Conservation (phyloP, 2,329 filamentous ascomycete species). For the Venturia aucupariae region DNA sequence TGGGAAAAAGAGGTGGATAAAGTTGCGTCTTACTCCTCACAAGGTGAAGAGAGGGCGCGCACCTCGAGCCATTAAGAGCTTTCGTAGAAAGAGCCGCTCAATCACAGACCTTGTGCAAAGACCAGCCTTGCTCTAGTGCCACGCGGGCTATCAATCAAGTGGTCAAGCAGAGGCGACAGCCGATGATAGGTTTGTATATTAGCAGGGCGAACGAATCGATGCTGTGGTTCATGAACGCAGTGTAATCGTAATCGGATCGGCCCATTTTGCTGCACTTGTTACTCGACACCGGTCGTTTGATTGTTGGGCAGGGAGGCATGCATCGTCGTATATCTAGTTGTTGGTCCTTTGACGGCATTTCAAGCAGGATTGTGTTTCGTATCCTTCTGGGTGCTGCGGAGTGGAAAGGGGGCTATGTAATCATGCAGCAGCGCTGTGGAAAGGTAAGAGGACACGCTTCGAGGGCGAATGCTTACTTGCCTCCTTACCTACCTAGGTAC, state of each 20-base stretch:
- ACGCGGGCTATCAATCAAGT: not conserved
- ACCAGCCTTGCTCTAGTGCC: slow-evolving; percentile 1
- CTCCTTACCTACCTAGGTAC: not conserved
- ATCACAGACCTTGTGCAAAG: not conserved
- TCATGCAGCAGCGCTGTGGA: not conserved
- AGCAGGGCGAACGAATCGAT: not conserved
- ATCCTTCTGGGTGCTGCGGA: not conserved
- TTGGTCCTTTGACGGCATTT: not conserved
- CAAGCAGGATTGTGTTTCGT: not conserved
- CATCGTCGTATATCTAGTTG: not conserved
- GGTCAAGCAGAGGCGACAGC: not conserved
- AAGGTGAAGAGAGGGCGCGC: not conserved
- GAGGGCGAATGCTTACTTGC: not conserved
- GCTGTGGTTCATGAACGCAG: not conserved
- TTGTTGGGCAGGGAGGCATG: not conserved
- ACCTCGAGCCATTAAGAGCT: not conserved
- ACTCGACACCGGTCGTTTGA: slow-evolving; percentile 1
- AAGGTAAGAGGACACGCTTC: not conserved
- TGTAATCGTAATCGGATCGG: not conserved
- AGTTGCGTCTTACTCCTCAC: not conserved
- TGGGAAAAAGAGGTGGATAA: not conserved
- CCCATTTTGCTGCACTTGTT: not conserved
- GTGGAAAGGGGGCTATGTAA: not conserved
- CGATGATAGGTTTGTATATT: not conserved
- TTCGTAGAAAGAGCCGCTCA: slow-evolving; percentile 3